Evolutionary conservation across 108 stramenopile genomes (phyloP), one percentile per base, ranked within the genome.

Genomic region (Cylindrotheca fusiformis): DNA sequence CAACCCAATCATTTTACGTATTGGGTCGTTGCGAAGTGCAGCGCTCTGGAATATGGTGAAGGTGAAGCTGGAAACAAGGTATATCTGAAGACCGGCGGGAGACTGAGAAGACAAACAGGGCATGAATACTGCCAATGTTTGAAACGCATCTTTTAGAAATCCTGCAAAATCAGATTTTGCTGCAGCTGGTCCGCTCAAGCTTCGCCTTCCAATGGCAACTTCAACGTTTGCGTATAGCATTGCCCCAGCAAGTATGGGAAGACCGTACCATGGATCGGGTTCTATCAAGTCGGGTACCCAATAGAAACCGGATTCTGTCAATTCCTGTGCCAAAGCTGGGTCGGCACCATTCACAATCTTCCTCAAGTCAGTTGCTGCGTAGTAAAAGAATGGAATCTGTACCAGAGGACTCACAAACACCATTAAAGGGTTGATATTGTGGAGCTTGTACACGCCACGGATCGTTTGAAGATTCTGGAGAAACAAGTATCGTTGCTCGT

Each of bases 211-310:
- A 33, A 94, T 63, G 22, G 92, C 87, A 30, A 83, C 71, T 62
- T 94, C 92, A 8, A 94, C 87, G 52, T 94, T 88, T 32, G 77
- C 55, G 60, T 94, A 94, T 32, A 94, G 32, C 60, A 88, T 65
- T 22, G 60, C 58, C 10, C 92, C 92, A 2, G 80, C 80, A 8
- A 72, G 47, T 14, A 94, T 85, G 17, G 92, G 92, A n/a, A 94
- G 72, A 10, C 79, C 89, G 61, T 83, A 90, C 81, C 81, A 90
- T 23, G 92, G 88, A 80, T 94, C 92, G 10, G 92, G 89, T 64
- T 94, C 92, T 12, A 88, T 94, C 60, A 94, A 65, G 57, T 94
- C 92, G 0, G 82, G 63, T 8, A 94, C 69, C 85, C 87, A 90
- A n/a, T 74, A 60, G 29, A 90, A 80, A 26, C 55, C 61, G 21